Conservation (phyloP, 495 filamentous ascomycete genomes). For the Hypomontagnella monticulosa region DNA sequence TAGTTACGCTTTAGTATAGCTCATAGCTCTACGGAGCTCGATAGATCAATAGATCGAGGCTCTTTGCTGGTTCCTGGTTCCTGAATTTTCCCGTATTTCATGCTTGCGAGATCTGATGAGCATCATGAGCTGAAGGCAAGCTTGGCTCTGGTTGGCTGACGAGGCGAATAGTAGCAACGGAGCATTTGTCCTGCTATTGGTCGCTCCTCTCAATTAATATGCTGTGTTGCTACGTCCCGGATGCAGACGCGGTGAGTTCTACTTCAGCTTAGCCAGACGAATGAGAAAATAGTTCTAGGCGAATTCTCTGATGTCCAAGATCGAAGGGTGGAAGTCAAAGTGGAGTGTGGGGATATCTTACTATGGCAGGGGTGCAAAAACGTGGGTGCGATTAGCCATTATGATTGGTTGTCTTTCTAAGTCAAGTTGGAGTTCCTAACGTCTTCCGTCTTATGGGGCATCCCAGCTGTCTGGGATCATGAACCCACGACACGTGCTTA, state of each 20-base stretch:
- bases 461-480: conserved; percentile 13
- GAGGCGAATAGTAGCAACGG: neutral
- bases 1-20: neutral
- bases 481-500: conserved; percentile 20
- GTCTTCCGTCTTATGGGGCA: conserved; percentile 6
- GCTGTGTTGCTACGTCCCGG: conserved; percentile 8
- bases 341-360: conserved; percentile 8
- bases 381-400: conserved; percentile 22
- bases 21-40: neutral
- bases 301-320: conserved; percentile 3
- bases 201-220: conserved; percentile 6
- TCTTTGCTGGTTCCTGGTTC: conserved; percentile 7
- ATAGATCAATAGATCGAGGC: neutral
- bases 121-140: conserved; percentile 1
- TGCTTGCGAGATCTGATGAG: too few relatives aligned
- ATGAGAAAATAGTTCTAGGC: conserved; percentile 2
- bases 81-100: conserved; percentile 1
- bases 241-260: neutral
- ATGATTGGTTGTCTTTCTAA: conserved; percentile 23
- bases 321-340: conserved; percentile 3
- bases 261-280: neutral
- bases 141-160: neutral
- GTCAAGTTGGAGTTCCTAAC: neutral
- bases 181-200: neutral
- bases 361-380: conserved; percentile 13